Evolutionary conservation across 768 basidiomycete genomes (phyloP), one percentile per base, ranked within the genome.

Genomic region (Collybia nuda): DNA sequence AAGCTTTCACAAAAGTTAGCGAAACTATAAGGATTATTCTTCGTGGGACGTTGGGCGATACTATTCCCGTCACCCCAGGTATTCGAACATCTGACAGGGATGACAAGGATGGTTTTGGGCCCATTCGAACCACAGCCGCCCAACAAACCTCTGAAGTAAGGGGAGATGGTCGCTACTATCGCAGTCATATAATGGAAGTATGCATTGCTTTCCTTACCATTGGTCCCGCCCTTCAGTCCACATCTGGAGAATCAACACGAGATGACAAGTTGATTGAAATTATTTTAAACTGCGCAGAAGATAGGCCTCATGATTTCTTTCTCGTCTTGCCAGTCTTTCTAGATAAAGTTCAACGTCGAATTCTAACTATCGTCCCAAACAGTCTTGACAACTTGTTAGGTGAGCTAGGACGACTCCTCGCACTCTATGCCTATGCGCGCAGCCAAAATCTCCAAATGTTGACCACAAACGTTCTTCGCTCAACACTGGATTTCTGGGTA

Each of bases 401-500:
- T 2, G 70, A 76, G 50, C 61, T 93, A 18, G 80, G 68, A 2
- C 66, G 71, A 2, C 70, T 89, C 40, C 72, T 88, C 17, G 56
- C 50, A 18, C 59, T 69, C 32, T 88, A 93, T 65, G 67, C 72
- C 6, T 82, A 81, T 60, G 70, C 77, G 2, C 67, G 77, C 45
- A 82, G 76, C 52, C 80, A 82, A 45, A 68, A 64, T 4, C 67
- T 85, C 26, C 79, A 83, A 11, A 61, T 79, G 12, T 60, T 88
- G 39, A 70, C 75, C 5, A 66, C 89, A n/a, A 74, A 78, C 17
- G 74, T 91, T 40, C 67, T 97, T 18, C 76, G 79, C 39, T 79
- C 82, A 6, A 88, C 91, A 0, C 60, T 83, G 48, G 68, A 78
- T 49, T 58, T 84, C 2, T 97, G 86, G 88, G 71, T 51, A 24